phyloP scores from a whole-genome alignment of 2,329 filamentous ascomycete species.

The Aspergillus pseudotamarii region DNA sequence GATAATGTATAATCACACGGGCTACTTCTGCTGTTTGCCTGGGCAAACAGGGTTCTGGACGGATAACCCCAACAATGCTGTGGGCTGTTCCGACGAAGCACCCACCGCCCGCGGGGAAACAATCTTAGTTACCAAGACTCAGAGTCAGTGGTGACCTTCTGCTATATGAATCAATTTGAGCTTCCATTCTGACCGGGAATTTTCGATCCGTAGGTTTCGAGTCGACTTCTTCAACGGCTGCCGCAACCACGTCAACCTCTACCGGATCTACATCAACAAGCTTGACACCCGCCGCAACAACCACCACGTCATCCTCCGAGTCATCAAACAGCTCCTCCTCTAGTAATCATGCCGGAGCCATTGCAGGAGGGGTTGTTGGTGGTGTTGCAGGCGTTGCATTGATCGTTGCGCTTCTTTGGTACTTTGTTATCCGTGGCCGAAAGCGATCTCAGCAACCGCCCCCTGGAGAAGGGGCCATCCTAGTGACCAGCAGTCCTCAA shows the following conservation, averaged over 20 bases:
- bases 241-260: background rate
- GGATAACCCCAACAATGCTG: conserved; percentile 2
- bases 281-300: background rate
- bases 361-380: conserved; percentile 22
- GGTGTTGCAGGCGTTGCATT: conserved; percentile 20
- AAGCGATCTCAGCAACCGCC: background rate
- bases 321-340: background rate
- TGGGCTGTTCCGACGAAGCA: conserved; percentile 19
- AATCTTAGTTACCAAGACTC: background rate
- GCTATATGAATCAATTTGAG: background rate
- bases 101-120: conserved; percentile 7
- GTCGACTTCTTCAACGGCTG: background rate
- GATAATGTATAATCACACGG: conserved; percentile 25
- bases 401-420: conserved; percentile 16
- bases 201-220: background rate
- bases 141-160: background rate
- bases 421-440: conserved; percentile 17
- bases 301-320: background rate
- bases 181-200: background rate
- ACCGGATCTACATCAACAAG: background rate
- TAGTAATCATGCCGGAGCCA: conserved; percentile 6
- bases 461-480: background rate
- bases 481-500: background rate
- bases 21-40: conserved; percentile 27
- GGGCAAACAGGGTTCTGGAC: conserved; percentile 17